Evolutionary conservation across 345 rosid species (phyloP), one percentile per base, ranked within the genome.

Genomic region (Clausena lansium): DNA sequence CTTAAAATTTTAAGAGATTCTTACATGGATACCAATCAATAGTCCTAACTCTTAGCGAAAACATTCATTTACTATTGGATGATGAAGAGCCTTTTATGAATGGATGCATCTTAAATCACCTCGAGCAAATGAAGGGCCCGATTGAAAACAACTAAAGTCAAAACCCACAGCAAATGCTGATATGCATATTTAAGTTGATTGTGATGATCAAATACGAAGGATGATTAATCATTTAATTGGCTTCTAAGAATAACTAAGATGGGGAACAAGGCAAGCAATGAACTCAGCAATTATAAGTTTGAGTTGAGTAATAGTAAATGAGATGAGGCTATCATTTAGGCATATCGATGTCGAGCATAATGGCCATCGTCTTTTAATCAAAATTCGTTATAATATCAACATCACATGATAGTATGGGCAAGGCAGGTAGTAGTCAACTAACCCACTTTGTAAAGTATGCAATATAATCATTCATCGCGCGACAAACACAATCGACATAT

Each of bases 171-270:
- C 17, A 45, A 45, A 45, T 45, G 50, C 17, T 45, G 5, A 45
- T 45, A 45, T 45, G 22, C 57, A 52, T 17, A 52, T 52, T 22
- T 52, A 52, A 52, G 57, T 52, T 52, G n/a, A 52, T 52, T 17
- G 22, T 52, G 7, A 52, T 24, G 63, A 75, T 64, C 69, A 75
- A n/a, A 41, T 45, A 45, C 17, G 17, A 45, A 45, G 50, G 50
- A 45, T 75, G 32, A 64, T 75, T 50, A 27, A 64, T n/a, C 62
- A 20, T 61, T 63, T 32, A 45, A 74, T 74, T 75, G 60, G 70
- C 70, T 63, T 75, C 33, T 22, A 64, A 75, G 77, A 47, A 70
- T 70, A 4, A 52, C 33, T 30, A 30, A 30, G 35, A 41, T 13
- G 8, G 36, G 36, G 55, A 69, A 45, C 5, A 50, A 70, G 62